Evolutionary conservation across 2,329 filamentous ascomycete genomes (phyloP).

Genomic region (Neonectria ditissima): DNA sequence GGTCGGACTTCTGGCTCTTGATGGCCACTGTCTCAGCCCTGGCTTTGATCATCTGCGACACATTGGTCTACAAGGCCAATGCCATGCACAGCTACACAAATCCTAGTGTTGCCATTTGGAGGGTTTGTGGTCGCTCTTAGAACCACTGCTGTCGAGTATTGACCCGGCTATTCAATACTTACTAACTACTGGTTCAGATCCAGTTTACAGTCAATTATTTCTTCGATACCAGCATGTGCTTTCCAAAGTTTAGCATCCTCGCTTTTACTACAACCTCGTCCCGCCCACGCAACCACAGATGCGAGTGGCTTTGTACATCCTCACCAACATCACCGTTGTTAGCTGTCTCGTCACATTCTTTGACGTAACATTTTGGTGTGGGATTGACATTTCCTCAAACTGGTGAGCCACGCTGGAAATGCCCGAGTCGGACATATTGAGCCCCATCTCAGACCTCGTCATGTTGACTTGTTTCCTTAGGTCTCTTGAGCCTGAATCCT

Average conservation of each 20-base stretch:
- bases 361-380: slow-evolving; percentile 42
- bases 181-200: slow-evolving; percentile 6
- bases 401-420: too few species aligned
- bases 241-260: slow-evolving; percentile 42
- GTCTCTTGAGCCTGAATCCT: slow-evolving; percentile 15
- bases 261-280: slow-evolving; percentile 41
- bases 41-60: slow-evolving; percentile 15
- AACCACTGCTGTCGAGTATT: too few species aligned
- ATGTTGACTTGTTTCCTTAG: neutral
- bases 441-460: too few species aligned
- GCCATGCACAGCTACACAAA: slow-evolving; percentile 13
- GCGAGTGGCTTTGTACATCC: slow-evolving; percentile 31
- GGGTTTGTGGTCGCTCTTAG: neutral
- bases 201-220: slow-evolving; percentile 43
- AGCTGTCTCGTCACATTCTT: slow-evolving; percentile 33
- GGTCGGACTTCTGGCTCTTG: slow-evolving; percentile 10
- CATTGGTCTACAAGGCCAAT: slow-evolving; percentile 4
- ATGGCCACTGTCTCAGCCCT: slow-evolving; percentile 4
- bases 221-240: slow-evolving; percentile 42
- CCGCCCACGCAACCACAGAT: slow-evolving; percentile 34
- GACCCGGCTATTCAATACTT: too few species aligned
- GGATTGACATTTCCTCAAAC: slow-evolving; percentile 36
- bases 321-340: slow-evolving; percentile 27
- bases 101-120: slow-evolving; percentile 1
- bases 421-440: too few species aligned